A percentile compares a stretch with the other conserved stretches of the same genome.
phyloP scores from a whole-genome alignment of 805 yeast species.

The Sugiyamaella chiloensis region DNA sequence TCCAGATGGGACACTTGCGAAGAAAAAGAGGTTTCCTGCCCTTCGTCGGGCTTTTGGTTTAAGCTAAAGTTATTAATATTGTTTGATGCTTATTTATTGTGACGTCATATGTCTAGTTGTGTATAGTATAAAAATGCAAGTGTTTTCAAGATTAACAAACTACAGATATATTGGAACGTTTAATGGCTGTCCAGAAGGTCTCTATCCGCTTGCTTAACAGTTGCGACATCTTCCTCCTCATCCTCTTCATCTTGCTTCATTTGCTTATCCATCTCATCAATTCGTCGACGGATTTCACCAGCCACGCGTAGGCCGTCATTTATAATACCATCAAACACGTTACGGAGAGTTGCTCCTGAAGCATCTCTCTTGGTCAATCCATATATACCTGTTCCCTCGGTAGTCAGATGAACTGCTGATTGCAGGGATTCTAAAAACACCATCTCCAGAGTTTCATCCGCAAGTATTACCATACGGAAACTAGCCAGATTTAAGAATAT shows the following conservation, averaged over 20 bases:
- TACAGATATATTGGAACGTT: neutral
- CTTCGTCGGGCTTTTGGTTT: slow-evolving; percentile 23
- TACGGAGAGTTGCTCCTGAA: slow-evolving; percentile 50
- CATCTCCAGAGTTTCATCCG: slow-evolving; percentile 89
- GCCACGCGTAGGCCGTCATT: slow-evolving; percentile 95
- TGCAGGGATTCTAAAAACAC: slow-evolving; percentile 71
- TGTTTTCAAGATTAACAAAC: too few relatives aligned
- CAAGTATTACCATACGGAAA: slow-evolving; percentile 89
- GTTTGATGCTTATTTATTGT: neutral
- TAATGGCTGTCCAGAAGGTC: slow-evolving; percentile 31
- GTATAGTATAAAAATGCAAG: slow-evolving; percentile 4
- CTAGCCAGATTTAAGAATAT: slow-evolving; percentile 70
- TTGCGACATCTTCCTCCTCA: slow-evolving; percentile 30
- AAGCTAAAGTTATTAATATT: slow-evolving; percentile 7
- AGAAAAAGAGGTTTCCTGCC: slow-evolving; percentile 25
- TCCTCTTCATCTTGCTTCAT: slow-evolving; percentile 30
- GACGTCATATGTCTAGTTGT: neutral
- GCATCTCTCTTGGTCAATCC: slow-evolving; percentile 36
- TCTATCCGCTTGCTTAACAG: slow-evolving; percentile 33
- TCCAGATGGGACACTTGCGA: slow-evolving; percentile 11
- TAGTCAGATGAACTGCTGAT: slow-evolving; percentile 57
- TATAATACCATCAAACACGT: slow-evolving; percentile 84
- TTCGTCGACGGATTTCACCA: slow-evolving; percentile 78
- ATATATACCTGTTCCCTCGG: slow-evolving; percentile 32
- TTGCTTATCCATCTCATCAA: slow-evolving; percentile 50